phyloP scores from a whole-genome alignment of 1,284 basidiomycete genomes.

The Irpex sp. region DNA sequence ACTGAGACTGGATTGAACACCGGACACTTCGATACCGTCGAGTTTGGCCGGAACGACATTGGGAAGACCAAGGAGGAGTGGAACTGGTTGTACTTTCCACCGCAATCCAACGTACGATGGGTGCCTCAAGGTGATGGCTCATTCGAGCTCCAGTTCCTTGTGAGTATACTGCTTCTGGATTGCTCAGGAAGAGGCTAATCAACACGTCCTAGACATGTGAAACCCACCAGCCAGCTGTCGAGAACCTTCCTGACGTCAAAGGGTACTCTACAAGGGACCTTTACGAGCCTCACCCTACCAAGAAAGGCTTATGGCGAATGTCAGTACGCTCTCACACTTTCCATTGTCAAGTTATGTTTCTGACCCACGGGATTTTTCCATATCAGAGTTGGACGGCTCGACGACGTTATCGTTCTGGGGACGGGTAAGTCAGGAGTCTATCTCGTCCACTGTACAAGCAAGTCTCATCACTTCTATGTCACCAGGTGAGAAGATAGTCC shows the following conservation, averaged over 20 bases:
- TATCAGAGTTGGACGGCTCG: constrained; percentile 19
- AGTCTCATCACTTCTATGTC: neutral
- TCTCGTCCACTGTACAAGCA: neutral
- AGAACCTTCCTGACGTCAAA: constrained; percentile 13
- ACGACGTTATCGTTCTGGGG: constrained; percentile 20
- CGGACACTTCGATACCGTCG: constrained; percentile 12
- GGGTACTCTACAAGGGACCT: constrained; percentile 17
- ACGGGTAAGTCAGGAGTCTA: constrained; percentile 12
- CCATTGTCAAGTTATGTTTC: neutral
- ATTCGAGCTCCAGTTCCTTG: constrained; percentile 36
- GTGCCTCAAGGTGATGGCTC: constrained; percentile 35
- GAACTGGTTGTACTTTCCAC: constrained; percentile 25
- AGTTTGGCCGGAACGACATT: neutral
- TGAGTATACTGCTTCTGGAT: constrained; percentile 16
- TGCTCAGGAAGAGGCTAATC: neutral
- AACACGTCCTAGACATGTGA: constrained; percentile 10
- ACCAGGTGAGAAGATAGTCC: constrained; percentile 23
- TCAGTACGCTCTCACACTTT: constrained; percentile 4
- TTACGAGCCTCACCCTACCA: constrained; percentile 14
- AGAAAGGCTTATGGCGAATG: constrained; percentile 18
- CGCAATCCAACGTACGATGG: constrained; percentile 26
- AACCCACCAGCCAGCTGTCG: constrained; percentile 15
- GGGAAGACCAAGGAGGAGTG: constrained; percentile 21
- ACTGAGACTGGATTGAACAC: constrained; percentile 16
- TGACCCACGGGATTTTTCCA: neutral